A percentile compares a stretch with the other conserved stretches of the same genome.
phyloP scores from a whole-genome alignment of 768 basidiomycete genomes.

The Hebeloma cylindrosporum region DNA sequence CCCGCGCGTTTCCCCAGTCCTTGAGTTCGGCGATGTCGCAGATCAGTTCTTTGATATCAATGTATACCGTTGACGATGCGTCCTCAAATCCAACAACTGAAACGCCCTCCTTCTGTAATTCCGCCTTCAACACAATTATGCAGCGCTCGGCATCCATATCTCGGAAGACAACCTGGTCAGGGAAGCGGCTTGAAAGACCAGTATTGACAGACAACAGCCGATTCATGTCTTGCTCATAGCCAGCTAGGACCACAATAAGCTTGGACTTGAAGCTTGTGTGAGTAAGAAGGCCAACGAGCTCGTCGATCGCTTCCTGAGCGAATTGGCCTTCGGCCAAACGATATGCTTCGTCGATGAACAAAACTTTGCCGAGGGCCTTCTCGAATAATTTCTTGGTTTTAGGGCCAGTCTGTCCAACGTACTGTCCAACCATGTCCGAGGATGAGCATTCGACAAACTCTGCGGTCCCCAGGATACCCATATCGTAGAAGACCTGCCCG shows the following conservation, averaged over 20 bases:
- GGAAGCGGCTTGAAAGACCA: conserved; percentile 68
- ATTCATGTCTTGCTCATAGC: conserved; percentile 71
- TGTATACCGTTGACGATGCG: conserved; percentile 9
- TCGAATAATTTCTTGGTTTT: conserved; percentile 61
- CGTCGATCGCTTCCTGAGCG: conserved; percentile 72
- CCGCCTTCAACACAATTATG: conserved; percentile 45
- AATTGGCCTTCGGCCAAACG: conserved; percentile 60
- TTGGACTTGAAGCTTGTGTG: conserved; percentile 56
- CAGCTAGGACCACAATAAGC: conserved; percentile 66
- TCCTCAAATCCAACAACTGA: conserved; percentile 35
- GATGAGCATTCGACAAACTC: conserved; percentile 72
- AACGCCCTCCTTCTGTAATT: conserved; percentile 47
- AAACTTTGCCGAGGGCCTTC: conserved; percentile 63
- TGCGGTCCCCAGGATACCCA: conserved; percentile 47
- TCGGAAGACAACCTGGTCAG: conserved; percentile 54
- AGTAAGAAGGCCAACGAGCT: conserved; percentile 64
- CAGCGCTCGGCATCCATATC: conserved; percentile 53
- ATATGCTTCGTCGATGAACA: conserved; percentile 76
- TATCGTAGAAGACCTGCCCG: conserved; percentile 62
- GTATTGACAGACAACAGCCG: conserved; percentile 55
- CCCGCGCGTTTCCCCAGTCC: conserved; percentile 72
- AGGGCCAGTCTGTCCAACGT: conserved; percentile 71
- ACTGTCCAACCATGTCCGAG: conserved; percentile 67
- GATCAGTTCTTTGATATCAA: too few relatives aligned
- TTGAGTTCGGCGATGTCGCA: conserved; percentile 43